Percentiles rank a stretch among this genome's conserved stretches.
Evolutionary conservation across 148 eudicot genomes (phyloP).

Genomic region (Heliosperma pusillum): DNA sequence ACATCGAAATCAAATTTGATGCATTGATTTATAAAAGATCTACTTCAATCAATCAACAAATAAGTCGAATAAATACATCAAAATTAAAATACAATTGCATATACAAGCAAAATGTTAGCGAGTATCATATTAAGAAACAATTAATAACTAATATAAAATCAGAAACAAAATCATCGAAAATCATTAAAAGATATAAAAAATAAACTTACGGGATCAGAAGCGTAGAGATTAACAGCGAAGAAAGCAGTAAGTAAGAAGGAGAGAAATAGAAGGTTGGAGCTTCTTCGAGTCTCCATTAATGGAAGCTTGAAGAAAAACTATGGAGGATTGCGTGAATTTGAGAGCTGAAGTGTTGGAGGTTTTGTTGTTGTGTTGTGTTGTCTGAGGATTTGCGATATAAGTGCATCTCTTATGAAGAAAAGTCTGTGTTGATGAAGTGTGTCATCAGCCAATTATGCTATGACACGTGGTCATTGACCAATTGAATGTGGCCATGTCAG

Average conservation of each 20-base stretch:
- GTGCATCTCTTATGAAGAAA: background rate
- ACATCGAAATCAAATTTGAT: background rate
- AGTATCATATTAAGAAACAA: too few species aligned
- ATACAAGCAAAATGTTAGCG: too few species aligned
- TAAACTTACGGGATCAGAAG: constrained; percentile 58
- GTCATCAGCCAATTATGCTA: constrained; percentile 32
- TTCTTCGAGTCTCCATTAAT: constrained; percentile 43
- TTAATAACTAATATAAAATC: too few species aligned
- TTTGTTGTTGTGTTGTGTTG: background rate
- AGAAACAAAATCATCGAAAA: too few species aligned
- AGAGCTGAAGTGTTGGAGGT: background rate
- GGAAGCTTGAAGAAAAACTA: background rate
- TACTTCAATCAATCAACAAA: too few species aligned
- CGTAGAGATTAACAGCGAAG: constrained; percentile 43
- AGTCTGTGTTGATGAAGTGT: background rate
- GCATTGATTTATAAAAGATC: too few species aligned
- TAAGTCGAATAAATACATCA: too few species aligned
- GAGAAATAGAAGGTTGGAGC: constrained; percentile 26
- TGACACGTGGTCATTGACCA: constrained; percentile 14
- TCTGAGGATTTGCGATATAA: constrained; percentile 8
- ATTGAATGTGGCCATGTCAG: constrained; percentile 70
- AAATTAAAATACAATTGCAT: too few species aligned
- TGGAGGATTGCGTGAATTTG: background rate
- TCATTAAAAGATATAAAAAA: background rate
- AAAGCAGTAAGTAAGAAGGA: constrained; percentile 33